Evolutionary conservation across 1,284 basidiomycete species (phyloP).

Genomic region (Trichosporon sp.): DNA sequence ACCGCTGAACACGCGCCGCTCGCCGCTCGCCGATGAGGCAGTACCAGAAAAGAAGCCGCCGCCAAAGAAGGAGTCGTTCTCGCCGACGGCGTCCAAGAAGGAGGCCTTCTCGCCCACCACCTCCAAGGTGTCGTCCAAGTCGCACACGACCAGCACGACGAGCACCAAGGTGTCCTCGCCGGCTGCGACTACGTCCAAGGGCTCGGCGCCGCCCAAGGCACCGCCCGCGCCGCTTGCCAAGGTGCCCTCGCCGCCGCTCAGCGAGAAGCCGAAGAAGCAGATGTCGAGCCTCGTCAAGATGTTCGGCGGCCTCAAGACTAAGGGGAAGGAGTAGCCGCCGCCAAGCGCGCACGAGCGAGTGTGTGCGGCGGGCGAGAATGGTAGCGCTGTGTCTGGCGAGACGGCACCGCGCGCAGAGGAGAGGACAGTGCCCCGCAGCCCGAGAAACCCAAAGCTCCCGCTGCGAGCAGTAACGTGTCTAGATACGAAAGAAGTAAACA

Average conservation of each 20-base stretch:
- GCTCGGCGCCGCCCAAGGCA: not conserved
- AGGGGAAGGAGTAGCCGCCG: slow-evolving; percentile 25
- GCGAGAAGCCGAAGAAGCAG: slow-evolving; percentile 46
- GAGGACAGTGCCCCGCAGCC: no score
- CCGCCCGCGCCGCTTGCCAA: not conserved
- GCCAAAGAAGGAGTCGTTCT: not conserved
- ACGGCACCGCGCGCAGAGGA: no score
- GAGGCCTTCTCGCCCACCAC: not conserved
- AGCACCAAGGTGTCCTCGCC: slow-evolving; percentile 2
- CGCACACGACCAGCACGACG: not conserved
- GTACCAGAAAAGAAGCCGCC: not conserved
- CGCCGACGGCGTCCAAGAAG: not conserved
- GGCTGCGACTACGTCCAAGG: not conserved
- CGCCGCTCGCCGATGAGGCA: slow-evolving; percentile 1
- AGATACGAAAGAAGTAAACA: no score
- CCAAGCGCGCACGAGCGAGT: slow-evolving; percentile 12
- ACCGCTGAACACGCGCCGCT: slow-evolving; percentile 10
- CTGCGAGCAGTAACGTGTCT: not conserved
- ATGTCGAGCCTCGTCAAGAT: slow-evolving; percentile 47
- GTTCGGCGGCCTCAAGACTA: slow-evolving; percentile 47
- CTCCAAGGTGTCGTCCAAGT: not conserved
- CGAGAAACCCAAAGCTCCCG: no score
- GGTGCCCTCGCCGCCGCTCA: not conserved
- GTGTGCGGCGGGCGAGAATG: not conserved
- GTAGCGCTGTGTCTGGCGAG: not conserved